A percentile compares a stretch with the other conserved stretches of the same genome.
phyloP scores from a whole-genome alignment of 768 basidiomycete species.

The Steccherinum ochraceum region DNA sequence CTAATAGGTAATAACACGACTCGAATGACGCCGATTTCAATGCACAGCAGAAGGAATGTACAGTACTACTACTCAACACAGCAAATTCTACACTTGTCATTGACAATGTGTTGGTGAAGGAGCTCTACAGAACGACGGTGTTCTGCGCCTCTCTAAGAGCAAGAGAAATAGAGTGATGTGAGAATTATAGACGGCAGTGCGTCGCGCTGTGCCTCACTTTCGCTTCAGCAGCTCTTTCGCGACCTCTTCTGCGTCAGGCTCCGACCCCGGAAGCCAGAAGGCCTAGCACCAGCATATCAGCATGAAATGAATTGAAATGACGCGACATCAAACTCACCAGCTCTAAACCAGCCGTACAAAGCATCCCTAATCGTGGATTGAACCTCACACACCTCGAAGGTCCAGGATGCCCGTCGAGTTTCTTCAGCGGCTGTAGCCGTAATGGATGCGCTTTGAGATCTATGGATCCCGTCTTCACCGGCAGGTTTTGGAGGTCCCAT shows the following conservation, averaged over 20 bases:
- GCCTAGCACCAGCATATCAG: constrained; percentile 31
- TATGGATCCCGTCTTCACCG: constrained; percentile 41
- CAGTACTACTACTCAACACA: too few species aligned
- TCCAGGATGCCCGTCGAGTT: constrained; percentile 75
- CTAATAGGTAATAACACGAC: too few species aligned
- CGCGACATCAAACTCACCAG: constrained; percentile 68
- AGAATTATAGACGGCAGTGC: too few species aligned
- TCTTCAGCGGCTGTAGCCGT: constrained; percentile 42
- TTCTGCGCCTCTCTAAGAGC: too few species aligned
- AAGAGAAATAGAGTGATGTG: too few species aligned
- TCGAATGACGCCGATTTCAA: too few species aligned
- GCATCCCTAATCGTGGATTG: constrained; percentile 86
- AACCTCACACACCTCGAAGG: constrained; percentile 83
- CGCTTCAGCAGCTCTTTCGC: constrained; percentile 65
- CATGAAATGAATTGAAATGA: constrained; percentile 4
- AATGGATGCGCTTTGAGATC: constrained; percentile 50
- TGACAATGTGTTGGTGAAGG: too few species aligned
- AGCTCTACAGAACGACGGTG: too few species aligned
- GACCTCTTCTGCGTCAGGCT: constrained; percentile 63
- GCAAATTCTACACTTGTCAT: too few species aligned
- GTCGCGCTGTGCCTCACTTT: constrained; percentile 22
- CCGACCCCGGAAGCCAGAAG: constrained; percentile 63
- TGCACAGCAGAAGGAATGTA: too few species aligned
- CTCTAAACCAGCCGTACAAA: constrained; percentile 79
- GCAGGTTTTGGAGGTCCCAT: constrained; percentile 79